Conservation (phyloP, 805 yeast species). For the Lipomyces sp. region DNA sequence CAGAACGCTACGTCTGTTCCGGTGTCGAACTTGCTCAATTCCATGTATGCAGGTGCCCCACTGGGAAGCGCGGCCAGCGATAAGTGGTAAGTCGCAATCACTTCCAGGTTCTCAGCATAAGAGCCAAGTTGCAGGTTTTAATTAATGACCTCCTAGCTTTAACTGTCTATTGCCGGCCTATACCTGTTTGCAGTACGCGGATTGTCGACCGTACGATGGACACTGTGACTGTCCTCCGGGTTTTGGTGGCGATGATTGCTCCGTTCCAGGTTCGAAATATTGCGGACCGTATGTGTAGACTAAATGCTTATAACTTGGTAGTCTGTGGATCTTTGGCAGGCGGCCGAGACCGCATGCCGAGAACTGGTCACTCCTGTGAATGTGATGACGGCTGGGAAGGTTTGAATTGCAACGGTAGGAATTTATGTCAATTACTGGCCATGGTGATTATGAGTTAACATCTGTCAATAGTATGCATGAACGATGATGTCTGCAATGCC, state of each 20-base stretch:
- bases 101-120: not conserved
- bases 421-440: not conserved
- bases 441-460: not conserved
- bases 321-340: slow-evolving; percentile 79
- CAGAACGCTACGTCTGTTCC: slow-evolving; percentile 14
- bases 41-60: not conserved
- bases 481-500: slow-evolving; percentile 76
- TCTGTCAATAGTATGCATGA: slow-evolving; percentile 58
- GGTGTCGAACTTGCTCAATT: slow-evolving; percentile 15
- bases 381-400: slow-evolving; percentile 93
- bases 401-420: slow-evolving; percentile 71
- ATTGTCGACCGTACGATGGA: slow-evolving; percentile 87
- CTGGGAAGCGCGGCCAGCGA: not conserved
- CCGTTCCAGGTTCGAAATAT: slow-evolving; percentile 57
- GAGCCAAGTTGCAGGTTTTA: not conserved
- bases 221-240: slow-evolving; percentile 91
- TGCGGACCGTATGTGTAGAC: slow-evolving; percentile 37
- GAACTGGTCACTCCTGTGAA: slow-evolving; percentile 60
- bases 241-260: slow-evolving; percentile 92
- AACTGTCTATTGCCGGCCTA: slow-evolving; percentile 92
- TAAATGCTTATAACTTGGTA: not conserved
- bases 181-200: slow-evolving; percentile 85
- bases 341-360: slow-evolving; percentile 63
- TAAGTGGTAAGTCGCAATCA: slow-evolving; percentile 15
- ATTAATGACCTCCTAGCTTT: slow-evolving; percentile 54